These are phyloP conservation scores for Chaetomiaceae sp. DNA, from an alignment of 2,329 filamentous ascomycete genomes.

Conservation along the genomic window DNA sequence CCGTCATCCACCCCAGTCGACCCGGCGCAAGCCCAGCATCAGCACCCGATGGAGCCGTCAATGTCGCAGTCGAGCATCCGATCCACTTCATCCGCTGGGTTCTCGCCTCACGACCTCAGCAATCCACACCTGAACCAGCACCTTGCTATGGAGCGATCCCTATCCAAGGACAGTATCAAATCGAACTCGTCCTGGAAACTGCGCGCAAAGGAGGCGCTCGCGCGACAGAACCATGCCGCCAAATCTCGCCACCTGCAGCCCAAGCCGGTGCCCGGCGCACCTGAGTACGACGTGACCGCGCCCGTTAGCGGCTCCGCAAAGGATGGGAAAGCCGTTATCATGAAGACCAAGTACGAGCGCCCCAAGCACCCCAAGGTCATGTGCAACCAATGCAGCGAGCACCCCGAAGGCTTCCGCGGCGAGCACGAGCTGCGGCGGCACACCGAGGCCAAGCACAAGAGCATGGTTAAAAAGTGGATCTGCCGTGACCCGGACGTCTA, in stretches of 20 bases:
- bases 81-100: slow-evolving; percentile 14
- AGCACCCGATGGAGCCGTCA: slow-evolving; percentile 20
- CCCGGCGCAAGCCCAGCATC: slow-evolving; percentile 13
- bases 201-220: slow-evolving; percentile 43
- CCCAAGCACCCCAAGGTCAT: slow-evolving; percentile 65
- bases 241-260: slow-evolving; percentile 35
- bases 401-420: slow-evolving; percentile 74
- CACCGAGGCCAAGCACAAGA: slow-evolving; percentile 57
- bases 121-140: slow-evolving; percentile 13
- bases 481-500: slow-evolving; percentile 47
- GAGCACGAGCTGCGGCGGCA: slow-evolving; percentile 75
- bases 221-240: slow-evolving; percentile 40
- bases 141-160: slow-evolving; percentile 36
- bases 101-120: slow-evolving; percentile 7
- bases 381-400: slow-evolving; percentile 64
- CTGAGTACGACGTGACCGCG: slow-evolving; percentile 20
- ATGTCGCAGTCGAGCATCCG: slow-evolving; percentile 17
- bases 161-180: slow-evolving; percentile 43
- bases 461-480: slow-evolving; percentile 48
- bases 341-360: slow-evolving; percentile 46
- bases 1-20: slow-evolving; percentile 18
- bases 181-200: slow-evolving; percentile 38
- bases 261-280: slow-evolving; percentile 34
- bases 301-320: slow-evolving; percentile 29
- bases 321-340: slow-evolving; percentile 38